These are phyloP conservation scores for Globisporangium emineosum DNA, from an alignment of 352 stramenopile species.

Conservation along the genomic window DNA sequence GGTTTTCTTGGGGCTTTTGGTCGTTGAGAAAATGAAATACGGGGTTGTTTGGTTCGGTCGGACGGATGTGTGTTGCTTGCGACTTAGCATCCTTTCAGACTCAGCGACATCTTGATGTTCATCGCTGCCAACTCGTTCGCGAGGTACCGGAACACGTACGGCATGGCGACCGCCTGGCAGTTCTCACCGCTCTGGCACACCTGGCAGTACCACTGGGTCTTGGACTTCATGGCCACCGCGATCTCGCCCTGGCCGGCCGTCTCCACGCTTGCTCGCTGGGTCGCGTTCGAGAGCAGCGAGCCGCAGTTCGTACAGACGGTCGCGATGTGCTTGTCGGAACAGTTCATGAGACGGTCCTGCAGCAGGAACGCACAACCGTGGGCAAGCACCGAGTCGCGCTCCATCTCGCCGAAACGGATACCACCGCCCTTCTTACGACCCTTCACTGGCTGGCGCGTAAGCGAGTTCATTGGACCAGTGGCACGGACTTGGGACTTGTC, in stretches of 20 bases:
- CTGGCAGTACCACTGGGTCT: slow-evolving; percentile 84
- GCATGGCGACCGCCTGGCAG: slow-evolving; percentile 94
- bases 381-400: slow-evolving; percentile 97
- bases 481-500: slow-evolving; percentile 99
- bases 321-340: slow-evolving; percentile 98
- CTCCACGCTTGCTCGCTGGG: slow-evolving; percentile 79
- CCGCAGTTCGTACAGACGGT: slow-evolving; percentile 95
- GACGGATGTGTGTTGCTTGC: not conserved
- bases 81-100: slow-evolving; percentile 65
- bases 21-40: slow-evolving; percentile 9
- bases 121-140: slow-evolving; percentile 99
- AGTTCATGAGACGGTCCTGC: slow-evolving; percentile 98
- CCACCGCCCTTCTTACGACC: slow-evolving; percentile 98
- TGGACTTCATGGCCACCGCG: slow-evolving; percentile 84
- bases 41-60: not conserved
- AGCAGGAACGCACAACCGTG: slow-evolving; percentile 97
- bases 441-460: slow-evolving; percentile 99
- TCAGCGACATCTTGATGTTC: slow-evolving; percentile 99
- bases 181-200: slow-evolving; percentile 87
- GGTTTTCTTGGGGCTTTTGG: not conserved
- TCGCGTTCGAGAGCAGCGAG: slow-evolving; percentile 83
- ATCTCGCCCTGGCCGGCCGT: slow-evolving; percentile 81
- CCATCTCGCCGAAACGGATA: slow-evolving; percentile 99
- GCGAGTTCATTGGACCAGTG: slow-evolving; percentile 97
- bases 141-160: slow-evolving; percentile 99